Evolutionary conservation across 345 rosid species (phyloP).

Genomic region (Limnanthes douglasii): DNA sequence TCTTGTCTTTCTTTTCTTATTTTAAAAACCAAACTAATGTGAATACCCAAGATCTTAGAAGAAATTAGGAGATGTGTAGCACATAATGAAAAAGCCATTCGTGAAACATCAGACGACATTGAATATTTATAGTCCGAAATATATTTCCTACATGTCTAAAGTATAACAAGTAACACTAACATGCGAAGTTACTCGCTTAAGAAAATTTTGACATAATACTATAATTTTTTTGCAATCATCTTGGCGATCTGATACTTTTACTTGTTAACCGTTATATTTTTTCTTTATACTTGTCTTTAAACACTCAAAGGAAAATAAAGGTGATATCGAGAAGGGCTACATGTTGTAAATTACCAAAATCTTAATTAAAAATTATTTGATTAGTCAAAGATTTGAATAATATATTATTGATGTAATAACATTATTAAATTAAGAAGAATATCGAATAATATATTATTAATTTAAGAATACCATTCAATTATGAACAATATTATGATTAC

Average conservation of each 20-base stretch:
- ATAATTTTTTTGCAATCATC: neutral
- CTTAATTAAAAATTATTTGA: too few species aligned
- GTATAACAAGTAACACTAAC: slow-evolving; percentile 1
- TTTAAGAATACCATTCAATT: too few species aligned
- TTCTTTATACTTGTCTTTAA: neutral
- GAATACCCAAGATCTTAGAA: slow-evolving; percentile 37
- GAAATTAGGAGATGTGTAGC: slow-evolving; percentile 35
- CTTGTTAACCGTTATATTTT: neutral
- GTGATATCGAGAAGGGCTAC: too few species aligned
- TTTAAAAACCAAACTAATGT: slow-evolving; percentile 32
- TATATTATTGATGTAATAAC: too few species aligned
- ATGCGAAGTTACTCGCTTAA: neutral
- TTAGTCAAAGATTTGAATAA: too few species aligned
- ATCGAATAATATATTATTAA: too few species aligned
- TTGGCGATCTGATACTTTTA: neutral
- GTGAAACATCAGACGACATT: slow-evolving; percentile 37
- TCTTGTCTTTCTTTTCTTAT: neutral
- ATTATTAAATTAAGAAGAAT: too few species aligned
- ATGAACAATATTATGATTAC: too few species aligned
- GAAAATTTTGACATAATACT: neutral
- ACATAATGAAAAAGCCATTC: slow-evolving; percentile 46
- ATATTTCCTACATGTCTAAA: slow-evolving; percentile 50
- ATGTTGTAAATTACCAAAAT: too few species aligned
- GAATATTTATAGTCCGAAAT: slow-evolving; percentile 49
- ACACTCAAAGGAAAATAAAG: too few species aligned